These are phyloP conservation scores for Trichosporon faecale DNA, from an alignment of 1,284 basidiomycete genomes.

Conservation along the genomic window DNA sequence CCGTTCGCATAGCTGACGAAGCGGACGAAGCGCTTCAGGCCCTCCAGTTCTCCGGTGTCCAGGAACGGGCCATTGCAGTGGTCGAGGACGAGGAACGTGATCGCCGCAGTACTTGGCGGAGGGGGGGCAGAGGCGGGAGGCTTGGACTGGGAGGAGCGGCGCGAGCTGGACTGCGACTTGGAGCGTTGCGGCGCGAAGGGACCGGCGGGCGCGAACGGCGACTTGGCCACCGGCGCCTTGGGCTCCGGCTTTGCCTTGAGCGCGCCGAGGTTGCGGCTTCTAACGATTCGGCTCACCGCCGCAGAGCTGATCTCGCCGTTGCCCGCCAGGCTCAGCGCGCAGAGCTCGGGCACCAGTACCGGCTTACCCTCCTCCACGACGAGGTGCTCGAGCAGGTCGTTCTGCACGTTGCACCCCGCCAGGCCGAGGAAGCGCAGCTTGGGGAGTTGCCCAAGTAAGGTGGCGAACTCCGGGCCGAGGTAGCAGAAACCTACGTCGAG, in stretches of 20 bases:
- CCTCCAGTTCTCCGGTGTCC: constrained; percentile 19
- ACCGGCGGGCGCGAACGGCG: neutral
- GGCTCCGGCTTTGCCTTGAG: constrained; percentile 4
- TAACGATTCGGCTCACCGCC: constrained; percentile 27
- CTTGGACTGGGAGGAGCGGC: neutral
- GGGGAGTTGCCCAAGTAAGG: constrained; percentile 16
- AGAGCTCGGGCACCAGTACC: constrained; percentile 33
- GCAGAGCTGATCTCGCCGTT: constrained; percentile 28
- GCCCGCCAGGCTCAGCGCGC: constrained; percentile 32
- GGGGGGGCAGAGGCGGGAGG: neutral
- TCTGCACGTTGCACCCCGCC: constrained; percentile 26
- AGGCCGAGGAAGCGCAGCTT: constrained; percentile 36
- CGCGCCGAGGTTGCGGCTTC: constrained; percentile 16
- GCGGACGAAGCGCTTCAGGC: constrained; percentile 26
- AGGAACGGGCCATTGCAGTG: constrained; percentile 34
- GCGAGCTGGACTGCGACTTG: neutral
- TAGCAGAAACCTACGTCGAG: constrained; percentile 33
- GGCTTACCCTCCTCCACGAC: constrained; percentile 19
- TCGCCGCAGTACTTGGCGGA: neutral
- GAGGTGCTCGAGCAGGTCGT: constrained; percentile 33
- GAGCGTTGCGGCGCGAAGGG: neutral
- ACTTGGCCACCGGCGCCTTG: neutral
- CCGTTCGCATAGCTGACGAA: constrained; percentile 30
- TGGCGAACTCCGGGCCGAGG: constrained; percentile 16
- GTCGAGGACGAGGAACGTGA: constrained; percentile 42